phyloP scores from a whole-genome alignment of 805 yeast genomes.

The Crinitomyces ghanaensis region DNA sequence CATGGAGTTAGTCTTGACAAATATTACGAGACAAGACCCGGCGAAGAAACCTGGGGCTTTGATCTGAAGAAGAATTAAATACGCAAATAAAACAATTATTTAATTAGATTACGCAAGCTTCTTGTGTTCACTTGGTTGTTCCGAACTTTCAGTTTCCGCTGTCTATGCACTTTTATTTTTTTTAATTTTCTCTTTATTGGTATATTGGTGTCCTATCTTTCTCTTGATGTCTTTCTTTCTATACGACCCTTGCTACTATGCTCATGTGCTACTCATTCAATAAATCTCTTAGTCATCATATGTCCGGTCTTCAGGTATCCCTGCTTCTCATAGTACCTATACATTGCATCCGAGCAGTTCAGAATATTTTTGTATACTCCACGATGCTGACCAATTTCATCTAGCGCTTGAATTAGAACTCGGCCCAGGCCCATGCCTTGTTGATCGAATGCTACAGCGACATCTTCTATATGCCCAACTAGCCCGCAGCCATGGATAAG shows the following conservation, averaged over 20 bases:
- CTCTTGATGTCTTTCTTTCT: too few relatives aligned
- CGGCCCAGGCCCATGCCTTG: constrained; percentile 14
- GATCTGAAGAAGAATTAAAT: constrained; percentile 12
- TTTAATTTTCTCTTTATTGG: too few relatives aligned
- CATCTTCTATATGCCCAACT: constrained; percentile 17
- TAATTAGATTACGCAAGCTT: too few relatives aligned
- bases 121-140: too few relatives aligned
- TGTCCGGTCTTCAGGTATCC: constrained; percentile 11
- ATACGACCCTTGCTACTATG: too few relatives aligned
- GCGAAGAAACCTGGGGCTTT: constrained; percentile 50
- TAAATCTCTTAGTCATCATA: too few relatives aligned
- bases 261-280: too few relatives aligned
- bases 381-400: constrained; percentile 7
- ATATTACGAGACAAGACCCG: constrained; percentile 38
- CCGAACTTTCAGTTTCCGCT: too few relatives aligned
- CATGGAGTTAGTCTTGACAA: constrained; percentile 65
- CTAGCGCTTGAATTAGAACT: constrained; percentile 8
- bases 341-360: constrained; percentile 11
- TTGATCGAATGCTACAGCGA: constrained; percentile 9
- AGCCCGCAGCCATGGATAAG: constrained; percentile 12
- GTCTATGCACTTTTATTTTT: too few relatives aligned
- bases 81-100: too few relatives aligned
- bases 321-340: constrained; percentile 9
- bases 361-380: constrained; percentile 16
- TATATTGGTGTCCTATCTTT: too few relatives aligned